Percentiles rank a stretch among this genome's conserved stretches.
Evolutionary conservation across 2,329 filamentous ascomycete genomes (phyloP).

Genomic region (Hymenoscyphus fraxineus): DNA sequence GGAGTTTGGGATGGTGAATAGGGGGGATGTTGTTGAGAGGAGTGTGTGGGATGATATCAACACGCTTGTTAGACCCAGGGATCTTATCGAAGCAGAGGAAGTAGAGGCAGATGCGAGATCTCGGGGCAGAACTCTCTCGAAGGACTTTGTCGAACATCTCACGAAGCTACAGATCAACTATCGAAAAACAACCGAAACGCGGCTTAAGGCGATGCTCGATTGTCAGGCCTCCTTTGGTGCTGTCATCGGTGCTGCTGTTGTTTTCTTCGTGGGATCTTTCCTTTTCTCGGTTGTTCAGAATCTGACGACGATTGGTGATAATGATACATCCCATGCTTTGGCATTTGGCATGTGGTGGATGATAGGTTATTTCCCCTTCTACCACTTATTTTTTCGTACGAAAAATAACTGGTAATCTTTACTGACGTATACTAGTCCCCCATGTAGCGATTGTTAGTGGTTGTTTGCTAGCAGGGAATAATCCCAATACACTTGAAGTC

Average conservation of each 20-base stretch:
- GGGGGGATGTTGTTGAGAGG: background rate
- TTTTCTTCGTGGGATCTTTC: conserved; percentile 25
- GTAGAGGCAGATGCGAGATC: background rate
- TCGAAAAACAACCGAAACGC: background rate
- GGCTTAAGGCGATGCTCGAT: conserved; percentile 12
- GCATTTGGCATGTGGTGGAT: conserved; percentile 20
- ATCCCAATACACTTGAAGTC: conserved; percentile 16
- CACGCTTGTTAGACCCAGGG: background rate
- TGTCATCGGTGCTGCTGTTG: conserved; percentile 23
- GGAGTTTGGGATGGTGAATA: background rate
- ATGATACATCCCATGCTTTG: conserved; percentile 20
- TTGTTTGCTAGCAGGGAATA: conserved; percentile 18
- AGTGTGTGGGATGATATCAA: conserved; percentile 6
- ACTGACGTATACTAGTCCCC: conserved; percentile 7
- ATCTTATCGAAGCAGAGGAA: background rate
- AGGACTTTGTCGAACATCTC: background rate
- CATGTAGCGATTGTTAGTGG: conserved; percentile 18
- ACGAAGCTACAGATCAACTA: background rate
- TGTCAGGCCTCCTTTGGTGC: conserved; percentile 17
- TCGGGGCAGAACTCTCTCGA: background rate
- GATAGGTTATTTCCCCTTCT: background rate
- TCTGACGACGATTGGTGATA: conserved; percentile 14
- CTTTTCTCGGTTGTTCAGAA: conserved; percentile 16
- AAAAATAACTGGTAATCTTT: too few relatives aligned
- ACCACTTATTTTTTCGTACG: too few relatives aligned